These are phyloP conservation scores for Chamaecyparis obtusa DNA, from an alignment of 75 land plant genomes.

Conservation along the genomic window DNA sequence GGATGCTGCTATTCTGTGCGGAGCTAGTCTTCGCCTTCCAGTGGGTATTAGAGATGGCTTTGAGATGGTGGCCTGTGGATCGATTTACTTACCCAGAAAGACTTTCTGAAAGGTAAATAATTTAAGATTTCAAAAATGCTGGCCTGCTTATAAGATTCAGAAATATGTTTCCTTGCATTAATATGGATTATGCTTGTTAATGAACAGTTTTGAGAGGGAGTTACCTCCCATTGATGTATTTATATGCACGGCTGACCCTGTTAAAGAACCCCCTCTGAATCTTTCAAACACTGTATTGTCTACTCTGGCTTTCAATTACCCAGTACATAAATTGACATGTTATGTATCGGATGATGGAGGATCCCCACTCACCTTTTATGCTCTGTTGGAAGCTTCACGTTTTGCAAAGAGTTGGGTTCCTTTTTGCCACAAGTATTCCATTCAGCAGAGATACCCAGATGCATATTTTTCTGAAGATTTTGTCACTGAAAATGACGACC, in stretches of 20 bases:
- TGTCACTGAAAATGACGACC: too few relatives aligned
- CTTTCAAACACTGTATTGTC: slow-evolving; percentile 49
- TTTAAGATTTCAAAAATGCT: too few relatives aligned
- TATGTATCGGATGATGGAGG: slow-evolving; percentile 69
- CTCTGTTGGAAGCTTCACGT: slow-evolving; percentile 52
- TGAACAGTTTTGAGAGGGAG: slow-evolving; percentile 26
- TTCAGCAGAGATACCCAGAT: slow-evolving; percentile 53
- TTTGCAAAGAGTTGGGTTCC: slow-evolving; percentile 56
- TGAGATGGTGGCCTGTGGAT: slow-evolving; percentile 29
- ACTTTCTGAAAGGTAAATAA: slow-evolving; percentile 5
- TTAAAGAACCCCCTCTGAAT: slow-evolving; percentile 48
- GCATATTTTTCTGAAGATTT: slow-evolving; percentile 31
- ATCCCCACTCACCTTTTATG: slow-evolving; percentile 43
- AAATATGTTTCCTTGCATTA: not conserved
- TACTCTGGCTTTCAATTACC: slow-evolving; percentile 59
- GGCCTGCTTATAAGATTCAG: not conserved
- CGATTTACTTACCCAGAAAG: slow-evolving; percentile 22
- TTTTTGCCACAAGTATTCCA: slow-evolving; percentile 47
- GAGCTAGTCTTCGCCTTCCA: too few relatives aligned
- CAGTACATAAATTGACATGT: slow-evolving; percentile 44
- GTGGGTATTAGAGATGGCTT: too few relatives aligned
- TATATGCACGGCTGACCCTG: slow-evolving; percentile 54
- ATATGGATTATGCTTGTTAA: not conserved
- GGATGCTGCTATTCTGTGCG: too few relatives aligned
- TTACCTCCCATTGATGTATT: slow-evolving; percentile 46